Evolutionary conservation across 2,329 filamentous ascomycete genomes (phyloP).

Genomic region (Apiospora arundinis): DNA sequence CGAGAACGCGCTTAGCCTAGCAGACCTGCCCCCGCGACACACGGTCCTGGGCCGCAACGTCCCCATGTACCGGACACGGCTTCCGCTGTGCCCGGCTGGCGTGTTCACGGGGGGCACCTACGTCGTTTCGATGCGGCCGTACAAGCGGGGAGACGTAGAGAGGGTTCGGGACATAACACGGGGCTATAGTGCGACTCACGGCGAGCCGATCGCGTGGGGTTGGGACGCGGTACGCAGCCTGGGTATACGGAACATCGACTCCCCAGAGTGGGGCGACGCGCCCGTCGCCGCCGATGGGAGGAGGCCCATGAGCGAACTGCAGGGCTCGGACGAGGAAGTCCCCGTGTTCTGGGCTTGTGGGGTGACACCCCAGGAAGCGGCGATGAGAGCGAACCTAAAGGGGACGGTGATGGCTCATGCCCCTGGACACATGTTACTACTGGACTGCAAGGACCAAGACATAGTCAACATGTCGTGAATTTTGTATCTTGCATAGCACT

Average conservation of each 20-base stretch:
- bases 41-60: constrained; percentile 55
- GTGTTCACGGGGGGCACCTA: constrained; percentile 61
- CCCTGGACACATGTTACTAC: constrained; percentile 66
- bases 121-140: constrained; percentile 70
- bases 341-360: constrained; percentile 70
- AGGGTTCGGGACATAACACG: constrained; percentile 61
- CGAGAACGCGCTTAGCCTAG: constrained; percentile 59
- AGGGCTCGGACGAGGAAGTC: constrained; percentile 49
- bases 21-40: constrained; percentile 60
- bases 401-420: constrained; percentile 67
- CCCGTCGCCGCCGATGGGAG: constrained; percentile 48
- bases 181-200: constrained; percentile 62
- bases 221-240: constrained; percentile 61
- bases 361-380: constrained; percentile 70
- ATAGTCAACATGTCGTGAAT: constrained; percentile 23
- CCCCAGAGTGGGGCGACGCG: constrained; percentile 64
- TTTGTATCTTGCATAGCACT: background rate
- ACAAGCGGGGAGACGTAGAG: constrained; percentile 55
- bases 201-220: constrained; percentile 69
- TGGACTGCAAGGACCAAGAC: constrained; percentile 57
- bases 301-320: constrained; percentile 39
- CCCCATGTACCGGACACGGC: constrained; percentile 65
- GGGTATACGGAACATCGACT: constrained; percentile 60
- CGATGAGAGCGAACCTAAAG: constrained; percentile 59
- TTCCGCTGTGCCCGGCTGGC: constrained; percentile 63